A percentile compares a stretch with the other conserved stretches of the same genome.
Evolutionary conservation across 176 grass and related monocot genomes (phyloP).

Genomic region (Themeda triandra): DNA sequence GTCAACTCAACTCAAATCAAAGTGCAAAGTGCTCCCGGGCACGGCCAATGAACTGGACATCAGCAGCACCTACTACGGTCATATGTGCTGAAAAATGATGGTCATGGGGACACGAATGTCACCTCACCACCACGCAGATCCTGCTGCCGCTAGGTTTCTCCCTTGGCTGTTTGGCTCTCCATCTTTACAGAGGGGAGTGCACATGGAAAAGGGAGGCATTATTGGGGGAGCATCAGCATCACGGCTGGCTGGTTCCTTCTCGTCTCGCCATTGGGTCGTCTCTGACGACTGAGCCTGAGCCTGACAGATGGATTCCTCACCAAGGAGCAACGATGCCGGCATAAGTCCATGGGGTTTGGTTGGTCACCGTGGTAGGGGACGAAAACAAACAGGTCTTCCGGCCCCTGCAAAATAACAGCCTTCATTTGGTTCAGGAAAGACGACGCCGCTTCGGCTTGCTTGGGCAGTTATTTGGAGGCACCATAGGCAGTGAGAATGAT

Average conservation of each 20-base stretch:
- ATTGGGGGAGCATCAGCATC: constrained; percentile 26
- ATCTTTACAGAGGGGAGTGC: constrained; percentile 84
- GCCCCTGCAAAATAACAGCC: constrained; percentile 35
- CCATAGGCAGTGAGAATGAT: too few relatives aligned
- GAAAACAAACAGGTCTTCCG: not conserved
- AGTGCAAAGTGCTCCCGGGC: not conserved
- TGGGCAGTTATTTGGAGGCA: constrained; percentile 37
- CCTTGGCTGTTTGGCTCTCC: not conserved
- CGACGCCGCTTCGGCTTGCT: not conserved
- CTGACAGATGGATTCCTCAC: constrained; percentile 92
- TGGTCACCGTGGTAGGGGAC: constrained; percentile 13
- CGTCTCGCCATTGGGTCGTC: constrained; percentile 26
- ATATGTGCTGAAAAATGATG: constrained; percentile 36
- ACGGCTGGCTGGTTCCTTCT: constrained; percentile 20
- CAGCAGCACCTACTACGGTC: too few relatives aligned
- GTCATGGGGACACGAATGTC: constrained; percentile 50
- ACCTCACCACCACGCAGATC: constrained; percentile 50
- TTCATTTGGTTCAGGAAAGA: constrained; percentile 41
- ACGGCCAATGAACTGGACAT: constrained; percentile 28
- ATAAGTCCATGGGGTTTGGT: constrained; percentile 38
- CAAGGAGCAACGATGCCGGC: constrained; percentile 49
- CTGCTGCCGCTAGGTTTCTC: constrained; percentile 10
- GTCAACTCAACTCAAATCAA: constrained; percentile 38
- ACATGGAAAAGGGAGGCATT: constrained; percentile 63
- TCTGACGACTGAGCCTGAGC: too few relatives aligned